A percentile compares a stretch with the other conserved stretches of the same genome.
These are phyloP conservation scores for Apophysomyces trapeziformis DNA, from an alignment of 371 early-diverging fungal genomes.

Conservation along the genomic window DNA sequence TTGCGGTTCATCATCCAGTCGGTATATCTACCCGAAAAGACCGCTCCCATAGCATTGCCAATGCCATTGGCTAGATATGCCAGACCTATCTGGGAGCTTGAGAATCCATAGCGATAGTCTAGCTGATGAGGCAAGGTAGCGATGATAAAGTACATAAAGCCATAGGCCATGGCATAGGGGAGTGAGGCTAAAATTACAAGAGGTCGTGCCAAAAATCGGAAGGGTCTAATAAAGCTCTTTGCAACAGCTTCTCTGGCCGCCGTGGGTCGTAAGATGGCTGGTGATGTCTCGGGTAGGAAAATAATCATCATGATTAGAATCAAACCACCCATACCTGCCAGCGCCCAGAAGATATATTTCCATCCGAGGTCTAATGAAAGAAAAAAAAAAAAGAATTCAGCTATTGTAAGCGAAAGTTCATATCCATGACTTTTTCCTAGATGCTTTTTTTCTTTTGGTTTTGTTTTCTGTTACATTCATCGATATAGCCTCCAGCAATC, in stretches of 20 bases:
- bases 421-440: too few relatives aligned
- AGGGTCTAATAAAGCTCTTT: constrained; percentile 44
- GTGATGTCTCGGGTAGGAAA: constrained; percentile 69
- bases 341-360: constrained; percentile 69
- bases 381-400: constrained; percentile 34
- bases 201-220: constrained; percentile 46
- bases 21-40: constrained; percentile 43
- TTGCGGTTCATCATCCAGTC: constrained; percentile 34
- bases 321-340: constrained; percentile 60
- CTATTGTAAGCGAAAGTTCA: neutral
- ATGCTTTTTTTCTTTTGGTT: too few relatives aligned
- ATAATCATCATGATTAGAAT: constrained; percentile 62
- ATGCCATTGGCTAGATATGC: constrained; percentile 49
- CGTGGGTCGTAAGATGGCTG: constrained; percentile 18
- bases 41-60: constrained; percentile 52
- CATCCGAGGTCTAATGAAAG: constrained; percentile 62
- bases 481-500: constrained; percentile 50
- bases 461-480: constrained; percentile 31
- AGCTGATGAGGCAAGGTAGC: constrained; percentile 42
- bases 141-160: constrained; percentile 54
- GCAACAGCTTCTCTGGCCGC: constrained; percentile 20
- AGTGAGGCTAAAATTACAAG: constrained; percentile 50
- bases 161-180: constrained; percentile 60
- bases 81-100: constrained; percentile 48
- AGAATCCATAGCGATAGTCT: constrained; percentile 28